Evolutionary conservation across 2,329 filamentous ascomycete species (phyloP).

Genomic region (Cordyceps tenuipes): DNA sequence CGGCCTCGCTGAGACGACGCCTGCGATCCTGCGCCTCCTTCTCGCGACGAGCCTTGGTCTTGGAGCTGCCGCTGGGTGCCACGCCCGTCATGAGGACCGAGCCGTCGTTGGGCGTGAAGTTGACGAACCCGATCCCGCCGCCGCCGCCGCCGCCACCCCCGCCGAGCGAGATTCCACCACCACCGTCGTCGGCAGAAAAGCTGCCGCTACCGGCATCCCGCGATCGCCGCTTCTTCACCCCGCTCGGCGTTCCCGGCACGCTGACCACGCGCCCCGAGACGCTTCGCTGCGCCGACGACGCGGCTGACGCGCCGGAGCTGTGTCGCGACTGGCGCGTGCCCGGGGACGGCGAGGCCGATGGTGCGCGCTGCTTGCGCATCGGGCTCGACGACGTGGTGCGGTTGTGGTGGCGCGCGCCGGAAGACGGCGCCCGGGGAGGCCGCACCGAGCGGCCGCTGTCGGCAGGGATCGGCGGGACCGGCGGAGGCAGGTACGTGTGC

Average conservation of each 20-base stretch:
- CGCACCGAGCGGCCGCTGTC: slow-evolving; percentile 24
- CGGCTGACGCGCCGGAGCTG: slow-evolving; percentile 30
- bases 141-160: slow-evolving; percentile 19
- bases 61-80: slow-evolving; percentile 80
- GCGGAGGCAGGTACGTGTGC: slow-evolving; percentile 29
- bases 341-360: slow-evolving; percentile 29
- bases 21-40: slow-evolving; percentile 77
- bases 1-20: slow-evolving; percentile 57
- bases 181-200: slow-evolving; percentile 16
- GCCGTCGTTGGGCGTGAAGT: slow-evolving; percentile 78
- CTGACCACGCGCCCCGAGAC: slow-evolving; percentile 26
- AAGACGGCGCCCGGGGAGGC: slow-evolving; percentile 45
- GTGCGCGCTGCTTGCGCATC: slow-evolving; percentile 35
- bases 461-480: slow-evolving; percentile 20
- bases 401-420: slow-evolving; percentile 39
- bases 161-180: slow-evolving; percentile 17
- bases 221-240: slow-evolving; percentile 30
- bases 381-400: slow-evolving; percentile 29
- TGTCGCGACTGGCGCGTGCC: slow-evolving; percentile 25
- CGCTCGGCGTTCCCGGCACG: slow-evolving; percentile 31
- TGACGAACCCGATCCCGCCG: slow-evolving; percentile 58
- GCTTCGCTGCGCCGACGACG: slow-evolving; percentile 24
- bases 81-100: slow-evolving; percentile 78
- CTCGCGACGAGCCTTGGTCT: slow-evolving; percentile 90
- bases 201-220: slow-evolving; percentile 25